A percentile compares a stretch with the other conserved stretches of the same genome.
phyloP scores from a whole-genome alignment of 1,139 yeast genomes.

The Candida tetrigidarum region DNA sequence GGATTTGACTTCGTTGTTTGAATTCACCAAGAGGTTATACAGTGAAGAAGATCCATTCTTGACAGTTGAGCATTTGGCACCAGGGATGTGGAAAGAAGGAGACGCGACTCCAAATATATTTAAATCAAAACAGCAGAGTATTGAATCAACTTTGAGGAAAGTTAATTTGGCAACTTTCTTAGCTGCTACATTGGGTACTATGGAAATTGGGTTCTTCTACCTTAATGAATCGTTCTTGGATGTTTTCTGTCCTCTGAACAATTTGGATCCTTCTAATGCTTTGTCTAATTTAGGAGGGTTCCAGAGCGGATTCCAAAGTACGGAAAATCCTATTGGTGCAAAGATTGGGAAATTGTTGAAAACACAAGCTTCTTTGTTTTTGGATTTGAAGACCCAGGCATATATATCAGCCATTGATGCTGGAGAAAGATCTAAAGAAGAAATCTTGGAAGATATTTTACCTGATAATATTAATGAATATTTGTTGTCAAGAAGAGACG shows the following conservation, averaged over 20 bases:
- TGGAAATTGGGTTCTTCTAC: conserved; percentile 86
- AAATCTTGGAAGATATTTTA: conserved; percentile 75
- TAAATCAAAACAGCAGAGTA: conserved; percentile 63
- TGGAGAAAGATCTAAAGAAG: conserved; percentile 67
- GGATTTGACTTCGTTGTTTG: conserved; percentile 74
- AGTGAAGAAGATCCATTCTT: conserved; percentile 71
- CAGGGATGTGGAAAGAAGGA: conserved; percentile 72
- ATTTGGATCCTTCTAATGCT: conserved; percentile 46
- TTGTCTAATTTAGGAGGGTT: conserved; percentile 38
- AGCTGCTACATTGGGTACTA: conserved; percentile 80
- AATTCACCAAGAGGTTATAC: conserved; percentile 67
- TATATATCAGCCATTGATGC: conserved; percentile 86
- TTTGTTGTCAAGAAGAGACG: conserved; percentile 27
- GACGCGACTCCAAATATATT: conserved; percentile 60
- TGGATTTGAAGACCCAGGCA: conserved; percentile 94
- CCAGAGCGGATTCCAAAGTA: conserved; percentile 41
- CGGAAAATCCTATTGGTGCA: conserved; percentile 35
- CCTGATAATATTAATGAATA: conserved; percentile 64
- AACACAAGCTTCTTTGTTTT: conserved; percentile 75
- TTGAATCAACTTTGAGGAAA: conserved; percentile 74
- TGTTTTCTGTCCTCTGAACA: conserved; percentile 74
- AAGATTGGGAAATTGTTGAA: conserved; percentile 66
- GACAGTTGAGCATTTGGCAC: conserved; percentile 61
- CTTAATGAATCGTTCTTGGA: conserved; percentile 83
- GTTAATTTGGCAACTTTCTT: conserved; percentile 88